Conservation (phyloP, 495 filamentous ascomycete species). For the Daldinia childiae region DNA sequence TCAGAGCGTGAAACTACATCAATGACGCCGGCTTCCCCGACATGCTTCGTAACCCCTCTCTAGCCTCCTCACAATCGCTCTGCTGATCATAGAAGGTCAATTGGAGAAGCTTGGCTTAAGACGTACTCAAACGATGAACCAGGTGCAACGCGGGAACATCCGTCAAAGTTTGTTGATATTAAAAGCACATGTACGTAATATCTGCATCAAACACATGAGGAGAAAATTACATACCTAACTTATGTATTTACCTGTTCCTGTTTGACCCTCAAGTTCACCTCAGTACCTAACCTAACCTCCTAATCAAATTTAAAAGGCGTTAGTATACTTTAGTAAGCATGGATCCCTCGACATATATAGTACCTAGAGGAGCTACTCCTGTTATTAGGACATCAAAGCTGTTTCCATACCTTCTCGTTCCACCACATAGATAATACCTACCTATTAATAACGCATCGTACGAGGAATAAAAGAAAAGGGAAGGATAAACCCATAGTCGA, state of each 20-base stretch:
- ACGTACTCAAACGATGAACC: not conserved
- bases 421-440: too few species aligned
- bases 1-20: constrained; percentile 3
- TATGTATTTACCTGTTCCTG: too few species aligned
- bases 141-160: not conserved
- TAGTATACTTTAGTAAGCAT: too few species aligned
- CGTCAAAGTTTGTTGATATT: not conserved
- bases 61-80: not conserved
- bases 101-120: not conserved
- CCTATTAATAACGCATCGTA: too few species aligned
- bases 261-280: too few species aligned
- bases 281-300: too few species aligned
- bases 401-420: too few species aligned
- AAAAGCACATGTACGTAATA: not conserved
- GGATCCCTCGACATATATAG: too few species aligned
- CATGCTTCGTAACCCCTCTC: not conserved
- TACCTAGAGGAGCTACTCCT: too few species aligned
- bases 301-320: too few species aligned
- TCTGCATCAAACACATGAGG: not conserved
- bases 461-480: too few species aligned
- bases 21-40: constrained; percentile 7
- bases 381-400: too few species aligned
- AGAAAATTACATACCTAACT: not conserved
- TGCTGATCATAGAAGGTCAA: not conserved
- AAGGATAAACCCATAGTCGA: not conserved